phyloP scores from a whole-genome alignment of 305 asterid species.

The Andrographis paniculata region DNA sequence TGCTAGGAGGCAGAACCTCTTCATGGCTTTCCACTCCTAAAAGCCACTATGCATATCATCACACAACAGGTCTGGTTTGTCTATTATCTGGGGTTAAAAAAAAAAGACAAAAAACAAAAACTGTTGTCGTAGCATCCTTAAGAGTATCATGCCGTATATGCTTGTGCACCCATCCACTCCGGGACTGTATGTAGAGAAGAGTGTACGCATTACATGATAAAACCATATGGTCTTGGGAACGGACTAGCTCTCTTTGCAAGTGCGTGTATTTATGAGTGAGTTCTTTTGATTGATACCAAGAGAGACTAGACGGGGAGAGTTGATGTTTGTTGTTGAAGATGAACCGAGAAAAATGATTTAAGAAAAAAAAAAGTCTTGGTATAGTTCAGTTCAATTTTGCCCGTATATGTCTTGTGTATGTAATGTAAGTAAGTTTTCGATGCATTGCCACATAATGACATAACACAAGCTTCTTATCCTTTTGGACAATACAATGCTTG shows the following conservation, averaged over 20 bases:
- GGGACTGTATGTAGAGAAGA: conserved; percentile 17
- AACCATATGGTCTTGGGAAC: conserved; percentile 15
- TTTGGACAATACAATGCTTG: too few relatives aligned
- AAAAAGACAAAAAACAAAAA: too few relatives aligned
- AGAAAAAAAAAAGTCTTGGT: too few relatives aligned
- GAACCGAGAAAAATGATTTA: too few relatives aligned
- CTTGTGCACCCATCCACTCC: conserved; percentile 10
- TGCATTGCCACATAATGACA: too few relatives aligned
- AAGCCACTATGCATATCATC: not conserved
- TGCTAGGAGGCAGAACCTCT: conserved; percentile 90
- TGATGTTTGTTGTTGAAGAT: too few relatives aligned
- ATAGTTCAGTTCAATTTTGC: too few relatives aligned
- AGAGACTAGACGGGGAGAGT: too few relatives aligned
- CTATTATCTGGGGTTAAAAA: conserved; percentile 1
- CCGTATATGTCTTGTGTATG: too few relatives aligned
- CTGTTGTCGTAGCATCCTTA: conserved; percentile 17
- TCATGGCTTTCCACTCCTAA: conserved; percentile 91
- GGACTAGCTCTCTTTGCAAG: conserved; percentile 20
- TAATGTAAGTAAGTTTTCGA: too few relatives aligned
- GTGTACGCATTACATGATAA: conserved; percentile 17
- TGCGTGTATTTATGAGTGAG: conserved; percentile 5
- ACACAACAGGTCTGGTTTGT: conserved; percentile 10
- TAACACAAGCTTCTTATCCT: too few relatives aligned
- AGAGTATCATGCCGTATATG: conserved; percentile 10
- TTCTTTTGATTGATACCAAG: too few relatives aligned